A percentile compares a stretch with the other conserved stretches of the same genome.
Conservation (phyloP, 768 basidiomycete genomes). For the Glaciozyma martinii region DNA sequence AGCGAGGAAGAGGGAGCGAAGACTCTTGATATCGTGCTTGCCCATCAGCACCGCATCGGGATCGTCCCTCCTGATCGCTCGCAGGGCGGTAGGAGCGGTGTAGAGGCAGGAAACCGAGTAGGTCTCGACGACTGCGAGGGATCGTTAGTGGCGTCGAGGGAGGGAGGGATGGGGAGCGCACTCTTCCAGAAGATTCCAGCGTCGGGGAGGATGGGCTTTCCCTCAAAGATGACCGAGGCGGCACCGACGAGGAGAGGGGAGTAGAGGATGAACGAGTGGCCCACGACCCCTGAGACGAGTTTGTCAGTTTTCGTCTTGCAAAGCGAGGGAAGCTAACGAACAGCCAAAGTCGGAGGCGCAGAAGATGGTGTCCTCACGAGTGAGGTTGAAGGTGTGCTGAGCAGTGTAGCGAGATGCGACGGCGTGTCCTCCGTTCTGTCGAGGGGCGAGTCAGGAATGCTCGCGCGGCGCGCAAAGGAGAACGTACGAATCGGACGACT, state of each 20-base stretch:
- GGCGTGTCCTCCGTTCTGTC: constrained; percentile 7
- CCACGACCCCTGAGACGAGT: neutral
- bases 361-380: constrained; percentile 5
- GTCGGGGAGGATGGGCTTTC: constrained; percentile 13
- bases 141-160: neutral
- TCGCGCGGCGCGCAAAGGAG: too few relatives aligned
- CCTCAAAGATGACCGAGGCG: constrained; percentile 13
- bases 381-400: constrained; percentile 2
- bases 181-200: constrained; percentile 11
- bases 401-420: constrained; percentile 4
- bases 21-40: constrained; percentile 3
- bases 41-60: constrained; percentile 2
- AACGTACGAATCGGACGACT: neutral
- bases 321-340: neutral
- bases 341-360: constrained; percentile 2
- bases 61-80: constrained; percentile 5
- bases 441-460: neutral
- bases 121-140: neutral
- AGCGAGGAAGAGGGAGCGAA: constrained; percentile 5
- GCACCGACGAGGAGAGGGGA: constrained; percentile 3
- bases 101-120: constrained; percentile 3
- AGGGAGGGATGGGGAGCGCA: neutral
- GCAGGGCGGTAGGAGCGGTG: constrained; percentile 12
- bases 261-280: constrained; percentile 6
- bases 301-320: neutral